Evolutionary conservation across 495 filamentous ascomycete species (phyloP), one percentile per base, ranked within the genome.

Genomic region (Evernia prunastri): DNA sequence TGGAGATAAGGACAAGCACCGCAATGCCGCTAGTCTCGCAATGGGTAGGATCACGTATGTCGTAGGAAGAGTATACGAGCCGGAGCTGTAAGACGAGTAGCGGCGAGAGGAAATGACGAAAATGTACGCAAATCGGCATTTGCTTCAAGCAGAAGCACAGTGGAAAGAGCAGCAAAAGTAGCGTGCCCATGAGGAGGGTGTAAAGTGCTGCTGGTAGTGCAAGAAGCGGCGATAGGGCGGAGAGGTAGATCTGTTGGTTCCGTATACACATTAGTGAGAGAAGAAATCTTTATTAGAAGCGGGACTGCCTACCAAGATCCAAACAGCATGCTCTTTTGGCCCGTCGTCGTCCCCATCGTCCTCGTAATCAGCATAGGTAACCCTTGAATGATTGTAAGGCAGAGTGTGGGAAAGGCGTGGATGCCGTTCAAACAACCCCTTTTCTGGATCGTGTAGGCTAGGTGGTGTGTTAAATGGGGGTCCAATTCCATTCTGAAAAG

Each of bases 1-100:
- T 57, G 36, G 85, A 76, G 29, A 87, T 75, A 31, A 76, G 56
- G 15, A 84, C 73, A 29, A 85, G 73, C 37, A 75, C 72, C 47
- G 73, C 1, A 63, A 61, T 23, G 71, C 72, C 39, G 51, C 60
- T 15, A 54, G 20, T 33, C 66, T 64, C 37, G 10, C 69, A 63
- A n/a, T 58, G 61, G 29, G 76, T 69, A 18, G 66, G 61, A 11
- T 77, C 71, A 54, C 69, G 64, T 45, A 69, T 70, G 54, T 76
- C 72, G 67, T 72, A 72, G 72, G 73, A 60, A 63, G 63, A 56
- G 72, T 63, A 51, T 17, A 68, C 57, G 66, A 70, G 33, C 75
- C 75, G 31, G 77, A 72, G 53, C 76, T 82, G 80, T 49, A 74
- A 70, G 59, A 76, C 74, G 18, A 80, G 67, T 36, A 75, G 73